phyloP scores from a whole-genome alignment of 176 grass and related monocot genomes.

The Saccharum officinarum region DNA sequence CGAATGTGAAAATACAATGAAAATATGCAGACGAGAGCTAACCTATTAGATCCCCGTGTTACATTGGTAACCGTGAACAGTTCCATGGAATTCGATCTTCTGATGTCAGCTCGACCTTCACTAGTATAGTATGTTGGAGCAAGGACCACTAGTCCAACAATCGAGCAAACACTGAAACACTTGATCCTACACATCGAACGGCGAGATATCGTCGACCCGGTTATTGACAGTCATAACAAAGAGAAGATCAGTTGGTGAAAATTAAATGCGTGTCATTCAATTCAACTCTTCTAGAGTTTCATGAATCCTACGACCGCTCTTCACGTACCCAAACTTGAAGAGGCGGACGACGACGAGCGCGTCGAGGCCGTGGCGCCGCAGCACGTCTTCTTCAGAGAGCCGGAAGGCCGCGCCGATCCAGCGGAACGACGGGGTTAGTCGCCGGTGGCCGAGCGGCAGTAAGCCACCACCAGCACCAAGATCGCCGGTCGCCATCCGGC shows the following conservation, averaged over 20 bases:
- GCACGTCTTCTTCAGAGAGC: constrained; percentile 68
- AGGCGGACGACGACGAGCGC: constrained; percentile 75
- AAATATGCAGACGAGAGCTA: neutral
- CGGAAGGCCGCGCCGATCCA: constrained; percentile 69
- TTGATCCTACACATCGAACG: constrained; percentile 53
- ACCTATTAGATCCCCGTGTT: constrained; percentile 67
- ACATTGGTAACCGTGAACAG: constrained; percentile 79
- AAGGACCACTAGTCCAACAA: constrained; percentile 67
- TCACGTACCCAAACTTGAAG: constrained; percentile 71
- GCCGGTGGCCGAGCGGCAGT: constrained; percentile 46
- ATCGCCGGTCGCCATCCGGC: constrained; percentile 42
- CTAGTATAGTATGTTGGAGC: constrained; percentile 71
- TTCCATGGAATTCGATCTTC: constrained; percentile 66
- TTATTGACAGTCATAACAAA: neutral
- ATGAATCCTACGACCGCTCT: neutral
- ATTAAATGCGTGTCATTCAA: neutral
- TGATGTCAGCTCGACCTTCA: constrained; percentile 19
- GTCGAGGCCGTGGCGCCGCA: constrained; percentile 65
- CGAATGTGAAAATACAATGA: neutral
- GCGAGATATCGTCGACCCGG: neutral
- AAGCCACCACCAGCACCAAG: neutral
- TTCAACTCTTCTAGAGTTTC: neutral
- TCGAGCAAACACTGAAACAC: constrained; percentile 74
- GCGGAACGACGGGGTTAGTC: constrained; percentile 53
- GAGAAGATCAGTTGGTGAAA: neutral